These are phyloP conservation scores for Lachnum nothofagi DNA, from an alignment of 2,329 filamentous ascomycete species.

Conservation along the genomic window DNA sequence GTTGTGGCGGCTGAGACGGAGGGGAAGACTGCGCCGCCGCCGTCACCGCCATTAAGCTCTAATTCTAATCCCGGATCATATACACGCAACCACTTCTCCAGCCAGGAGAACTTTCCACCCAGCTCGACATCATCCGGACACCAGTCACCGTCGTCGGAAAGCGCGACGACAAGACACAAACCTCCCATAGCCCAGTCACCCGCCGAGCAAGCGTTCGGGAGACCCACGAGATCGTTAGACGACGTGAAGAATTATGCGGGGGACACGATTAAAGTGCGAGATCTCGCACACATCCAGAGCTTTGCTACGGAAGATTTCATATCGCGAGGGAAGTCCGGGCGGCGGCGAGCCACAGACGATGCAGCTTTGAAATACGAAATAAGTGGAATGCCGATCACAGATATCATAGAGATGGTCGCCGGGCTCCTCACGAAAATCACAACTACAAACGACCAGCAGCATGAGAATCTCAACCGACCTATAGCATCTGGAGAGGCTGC, in stretches of 20 bases:
- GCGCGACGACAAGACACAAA: conserved; percentile 7
- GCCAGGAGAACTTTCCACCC: conserved; percentile 26
- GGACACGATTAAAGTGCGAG: conserved; percentile 69
- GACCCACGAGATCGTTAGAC: conserved; percentile 32
- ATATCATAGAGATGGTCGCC: conserved; percentile 98
- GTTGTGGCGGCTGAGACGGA: conserved; percentile 9
- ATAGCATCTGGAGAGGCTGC: conserved; percentile 54
- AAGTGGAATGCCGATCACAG: conserved; percentile 91
- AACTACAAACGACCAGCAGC: conserved; percentile 89
- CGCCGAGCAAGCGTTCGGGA: conserved; percentile 20
- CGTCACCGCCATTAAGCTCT: conserved; percentile 29
- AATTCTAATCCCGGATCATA: conserved; percentile 22
- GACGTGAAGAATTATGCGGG: conserved; percentile 35
- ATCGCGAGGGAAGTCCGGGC: conserved; percentile 46
- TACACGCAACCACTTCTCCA: conserved; percentile 23
- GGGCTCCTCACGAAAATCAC: conserved; percentile 95
- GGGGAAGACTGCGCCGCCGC: conserved; percentile 21
- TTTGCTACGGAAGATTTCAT: conserved; percentile 75
- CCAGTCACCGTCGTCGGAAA: conserved; percentile 10
- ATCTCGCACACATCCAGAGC: conserved; percentile 84
- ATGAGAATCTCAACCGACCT: conserved; percentile 79
- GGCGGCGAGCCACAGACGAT: conserved; percentile 50
- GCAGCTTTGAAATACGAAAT: conserved; percentile 71
- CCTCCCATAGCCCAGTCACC: conserved; percentile 3
- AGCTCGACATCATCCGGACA: conserved; percentile 14